Conservation (phyloP, 208 protist species). For the Angomonas deanei region DNA sequence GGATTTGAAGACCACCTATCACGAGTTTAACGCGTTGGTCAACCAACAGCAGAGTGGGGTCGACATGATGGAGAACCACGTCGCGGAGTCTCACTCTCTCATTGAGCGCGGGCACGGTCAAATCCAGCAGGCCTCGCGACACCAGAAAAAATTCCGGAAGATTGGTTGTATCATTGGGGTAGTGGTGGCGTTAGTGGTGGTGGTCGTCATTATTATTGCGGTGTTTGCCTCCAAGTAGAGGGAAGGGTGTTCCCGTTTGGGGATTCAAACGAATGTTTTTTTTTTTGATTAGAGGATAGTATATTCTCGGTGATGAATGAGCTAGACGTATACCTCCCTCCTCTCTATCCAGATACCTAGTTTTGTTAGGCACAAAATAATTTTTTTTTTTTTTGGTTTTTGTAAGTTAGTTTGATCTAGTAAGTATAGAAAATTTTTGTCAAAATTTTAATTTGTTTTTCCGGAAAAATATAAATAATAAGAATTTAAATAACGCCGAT, state of each 20-base stretch:
- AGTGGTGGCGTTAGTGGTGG: constrained; percentile 51
- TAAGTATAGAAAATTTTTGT: too few relatives aligned
- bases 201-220: constrained; percentile 22
- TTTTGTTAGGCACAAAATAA: too few relatives aligned
- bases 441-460: neutral
- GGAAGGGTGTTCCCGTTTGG: neutral
- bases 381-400: too few relatives aligned
- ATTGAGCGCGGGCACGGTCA: constrained; percentile 55
- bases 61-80: constrained; percentile 45
- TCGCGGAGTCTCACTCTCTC: constrained; percentile 42
- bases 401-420: too few relatives aligned
- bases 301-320: too few relatives aligned
- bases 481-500: neutral
- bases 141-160: constrained; percentile 58
- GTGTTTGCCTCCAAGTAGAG: neutral
- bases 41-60: constrained; percentile 62
- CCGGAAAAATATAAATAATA: neutral
- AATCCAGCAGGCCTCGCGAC: constrained; percentile 40
- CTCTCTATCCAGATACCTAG: too few relatives aligned
- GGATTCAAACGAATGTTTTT: neutral
- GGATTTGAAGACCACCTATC: constrained; percentile 66
- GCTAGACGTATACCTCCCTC: too few relatives aligned
- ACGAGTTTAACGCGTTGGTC: constrained; percentile 69
- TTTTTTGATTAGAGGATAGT: too few relatives aligned
- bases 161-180: constrained; percentile 45